Conservation (phyloP, 2,329 filamentous ascomycete species). For the Xylariomycetidae sp. region DNA sequence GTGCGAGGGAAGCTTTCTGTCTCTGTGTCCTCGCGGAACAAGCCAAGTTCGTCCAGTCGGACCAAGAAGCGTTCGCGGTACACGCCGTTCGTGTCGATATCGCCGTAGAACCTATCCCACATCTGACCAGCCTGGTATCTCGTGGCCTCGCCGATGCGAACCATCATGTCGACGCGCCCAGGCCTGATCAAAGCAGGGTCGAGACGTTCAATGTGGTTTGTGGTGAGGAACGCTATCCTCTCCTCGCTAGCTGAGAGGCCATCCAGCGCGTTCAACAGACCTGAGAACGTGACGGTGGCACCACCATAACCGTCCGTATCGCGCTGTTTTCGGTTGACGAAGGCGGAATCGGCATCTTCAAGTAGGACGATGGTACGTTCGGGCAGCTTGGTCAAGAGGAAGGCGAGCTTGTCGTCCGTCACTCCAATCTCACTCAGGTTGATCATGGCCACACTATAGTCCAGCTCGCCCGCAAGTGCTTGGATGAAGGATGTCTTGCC, state of each 20-base stretch:
- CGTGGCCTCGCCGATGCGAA: constrained; percentile 82
- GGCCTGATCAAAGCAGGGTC: constrained; percentile 87
- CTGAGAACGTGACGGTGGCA: constrained; percentile 89
- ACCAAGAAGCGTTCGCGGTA: constrained; percentile 64
- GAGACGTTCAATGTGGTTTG: constrained; percentile 85
- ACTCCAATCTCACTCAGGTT: constrained; percentile 86
- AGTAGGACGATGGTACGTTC: constrained; percentile 75
- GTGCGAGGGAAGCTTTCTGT: constrained; percentile 43
- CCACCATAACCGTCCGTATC: constrained; percentile 81
- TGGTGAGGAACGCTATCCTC: constrained; percentile 87
- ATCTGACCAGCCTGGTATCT: constrained; percentile 77
- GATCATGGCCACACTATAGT: constrained; percentile 88
- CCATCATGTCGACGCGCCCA: constrained; percentile 88
- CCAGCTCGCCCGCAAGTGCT: constrained; percentile 83
- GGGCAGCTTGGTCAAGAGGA: constrained; percentile 79
- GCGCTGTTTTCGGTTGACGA: constrained; percentile 70
- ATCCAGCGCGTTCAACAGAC: constrained; percentile 77
- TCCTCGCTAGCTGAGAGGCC: constrained; percentile 94
- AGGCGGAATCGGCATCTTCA: constrained; percentile 89
- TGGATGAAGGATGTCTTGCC: constrained; percentile 97
- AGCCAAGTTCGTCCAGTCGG: constrained; percentile 61
- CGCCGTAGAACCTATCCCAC: constrained; percentile 93
- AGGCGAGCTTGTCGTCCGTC: constrained; percentile 83
- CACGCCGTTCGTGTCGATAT: constrained; percentile 60
- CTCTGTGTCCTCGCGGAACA: constrained; percentile 56